These are phyloP conservation scores for Afroboletus lepidellus DNA, from an alignment of 1,284 basidiomycete genomes.

Conservation along the genomic window DNA sequence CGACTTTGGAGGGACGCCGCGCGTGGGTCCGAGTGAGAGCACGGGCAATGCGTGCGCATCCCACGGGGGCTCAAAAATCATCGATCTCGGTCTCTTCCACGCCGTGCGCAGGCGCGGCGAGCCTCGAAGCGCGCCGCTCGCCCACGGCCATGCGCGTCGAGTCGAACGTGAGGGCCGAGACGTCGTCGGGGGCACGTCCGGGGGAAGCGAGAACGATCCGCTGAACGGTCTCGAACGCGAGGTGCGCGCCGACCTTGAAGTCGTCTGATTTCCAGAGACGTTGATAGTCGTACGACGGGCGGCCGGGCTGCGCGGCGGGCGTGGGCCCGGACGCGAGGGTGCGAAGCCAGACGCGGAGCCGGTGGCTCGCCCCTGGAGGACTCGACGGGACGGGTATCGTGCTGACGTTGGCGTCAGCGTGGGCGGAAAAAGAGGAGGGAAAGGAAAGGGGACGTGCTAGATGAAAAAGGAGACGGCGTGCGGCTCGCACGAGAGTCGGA, in stretches of 20 bases:
- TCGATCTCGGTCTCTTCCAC: too few relatives aligned
- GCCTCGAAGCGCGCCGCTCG: too few relatives aligned
- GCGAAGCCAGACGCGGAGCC: slow-evolving; percentile 56
- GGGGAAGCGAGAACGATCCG: slow-evolving; percentile 46
- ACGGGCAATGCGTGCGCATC: too few relatives aligned
- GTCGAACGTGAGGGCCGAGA: too few relatives aligned
- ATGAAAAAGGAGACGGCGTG: slow-evolving; percentile 50
- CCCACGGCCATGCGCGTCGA: too few relatives aligned
- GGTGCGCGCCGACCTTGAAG: slow-evolving; percentile 55
- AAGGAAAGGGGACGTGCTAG: slow-evolving; percentile 45
- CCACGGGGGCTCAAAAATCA: too few relatives aligned
- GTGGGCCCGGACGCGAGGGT: slow-evolving; percentile 30
- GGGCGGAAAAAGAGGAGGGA: too few relatives aligned
- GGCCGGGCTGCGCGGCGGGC: slow-evolving; percentile 20
- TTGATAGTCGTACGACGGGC: slow-evolving; percentile 53
- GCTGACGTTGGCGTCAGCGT: too few relatives aligned
- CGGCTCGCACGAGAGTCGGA: slow-evolving; percentile 49
- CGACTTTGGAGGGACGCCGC: slow-evolving; percentile 1
- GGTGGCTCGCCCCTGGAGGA: slow-evolving; percentile 54
- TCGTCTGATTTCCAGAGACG: slow-evolving; percentile 58
- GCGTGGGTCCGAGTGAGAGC: not conserved
- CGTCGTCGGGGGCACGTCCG: not conserved
- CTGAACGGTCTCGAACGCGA: slow-evolving; percentile 49
- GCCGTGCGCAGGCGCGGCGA: too few relatives aligned
- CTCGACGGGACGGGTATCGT: slow-evolving; percentile 50